Evolutionary conservation across 75 land plant genomes (phyloP).

Genomic region (Picea glauca): DNA sequence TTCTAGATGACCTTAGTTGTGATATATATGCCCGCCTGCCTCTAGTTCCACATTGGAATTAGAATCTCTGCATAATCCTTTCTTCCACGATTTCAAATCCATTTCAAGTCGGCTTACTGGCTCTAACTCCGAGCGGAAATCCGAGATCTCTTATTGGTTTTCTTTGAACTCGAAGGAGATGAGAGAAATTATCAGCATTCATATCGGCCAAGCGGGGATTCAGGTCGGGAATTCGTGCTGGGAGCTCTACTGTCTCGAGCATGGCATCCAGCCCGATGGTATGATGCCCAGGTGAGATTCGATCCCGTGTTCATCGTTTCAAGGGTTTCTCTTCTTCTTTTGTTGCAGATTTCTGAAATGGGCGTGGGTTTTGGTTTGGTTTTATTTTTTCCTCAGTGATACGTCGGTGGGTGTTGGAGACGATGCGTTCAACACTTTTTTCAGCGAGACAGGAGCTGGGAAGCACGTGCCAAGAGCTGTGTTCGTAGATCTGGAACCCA

Average conservation of each 20-base stretch:
- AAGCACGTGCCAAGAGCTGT: slow-evolving; percentile 50
- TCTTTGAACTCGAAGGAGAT: slow-evolving; percentile 16
- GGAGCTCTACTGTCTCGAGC: slow-evolving; percentile 63
- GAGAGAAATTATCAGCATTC: slow-evolving; percentile 74
- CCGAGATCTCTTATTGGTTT: too few relatives aligned
- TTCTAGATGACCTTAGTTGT: too few relatives aligned
- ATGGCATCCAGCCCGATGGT: slow-evolving; percentile 63
- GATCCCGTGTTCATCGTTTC: neutral
- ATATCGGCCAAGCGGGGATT: slow-evolving; percentile 71
- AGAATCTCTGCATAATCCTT: too few relatives aligned
- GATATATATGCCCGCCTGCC: too few relatives aligned
- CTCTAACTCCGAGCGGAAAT: too few relatives aligned
- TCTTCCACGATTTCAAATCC: too few relatives aligned
- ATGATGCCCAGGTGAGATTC: slow-evolving; percentile 50
- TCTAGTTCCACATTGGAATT: too few relatives aligned
- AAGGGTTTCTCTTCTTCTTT: neutral
- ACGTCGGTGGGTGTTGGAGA: slow-evolving; percentile 29
- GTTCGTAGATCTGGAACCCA: slow-evolving; percentile 64
- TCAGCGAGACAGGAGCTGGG: slow-evolving; percentile 76
- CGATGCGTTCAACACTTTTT: slow-evolving; percentile 77
- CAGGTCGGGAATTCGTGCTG: slow-evolving; percentile 77
- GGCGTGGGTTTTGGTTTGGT: neutral
- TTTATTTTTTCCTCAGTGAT: slow-evolving; percentile 25
- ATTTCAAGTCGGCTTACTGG: too few relatives aligned
- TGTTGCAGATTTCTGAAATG: neutral